Conservation (phyloP, 495 filamentous ascomycete species). For the Penicillium desertorum region DNA sequence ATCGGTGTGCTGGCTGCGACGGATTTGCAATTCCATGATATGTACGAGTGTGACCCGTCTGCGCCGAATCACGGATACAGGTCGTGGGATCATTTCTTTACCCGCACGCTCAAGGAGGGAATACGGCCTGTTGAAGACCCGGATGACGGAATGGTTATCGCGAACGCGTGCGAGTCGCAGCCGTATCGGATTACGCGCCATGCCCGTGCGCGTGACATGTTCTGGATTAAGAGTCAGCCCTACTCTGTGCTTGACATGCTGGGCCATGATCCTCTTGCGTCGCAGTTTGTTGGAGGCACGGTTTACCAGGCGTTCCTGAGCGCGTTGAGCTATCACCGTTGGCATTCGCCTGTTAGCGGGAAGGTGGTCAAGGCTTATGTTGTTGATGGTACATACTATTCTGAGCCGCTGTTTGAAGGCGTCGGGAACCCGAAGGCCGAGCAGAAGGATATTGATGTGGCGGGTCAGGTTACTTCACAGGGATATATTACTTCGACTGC, state of each 20-base stretch:
- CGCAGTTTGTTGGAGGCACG: conserved; percentile 57
- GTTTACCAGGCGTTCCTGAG: conserved; percentile 69
- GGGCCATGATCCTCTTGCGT: conserved; percentile 48
- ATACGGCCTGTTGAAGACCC: conserved; percentile 60
- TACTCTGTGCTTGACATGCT: conserved; percentile 67
- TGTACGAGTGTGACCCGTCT: conserved; percentile 29
- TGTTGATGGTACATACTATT: conserved; percentile 65
- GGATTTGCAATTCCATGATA: conserved; percentile 57
- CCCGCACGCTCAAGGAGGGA: conserved; percentile 52
- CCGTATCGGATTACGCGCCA: conserved; percentile 31
- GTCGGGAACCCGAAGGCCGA: conserved; percentile 37
- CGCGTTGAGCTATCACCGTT: conserved; percentile 66
- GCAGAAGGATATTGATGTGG: conserved; percentile 55
- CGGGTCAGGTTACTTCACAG: conserved; percentile 63
- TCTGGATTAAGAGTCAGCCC: conserved; percentile 71
- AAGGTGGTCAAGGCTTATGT: conserved; percentile 55
- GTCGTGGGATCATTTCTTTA: conserved; percentile 80
- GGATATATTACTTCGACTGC: conserved; percentile 57
- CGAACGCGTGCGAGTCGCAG: conserved; percentile 65
- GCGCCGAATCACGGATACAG: conserved; percentile 53
- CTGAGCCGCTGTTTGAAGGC: conserved; percentile 58
- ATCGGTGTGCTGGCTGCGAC: conserved; percentile 45
- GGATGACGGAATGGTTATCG: conserved; percentile 48
- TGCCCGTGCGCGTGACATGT: conserved; percentile 39
- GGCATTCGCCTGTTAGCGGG: conserved; percentile 65